A percentile compares a stretch with the other conserved stretches of the same genome.
phyloP scores from a whole-genome alignment of 345 rosid genomes.

The Gossypium sturtianum region DNA sequence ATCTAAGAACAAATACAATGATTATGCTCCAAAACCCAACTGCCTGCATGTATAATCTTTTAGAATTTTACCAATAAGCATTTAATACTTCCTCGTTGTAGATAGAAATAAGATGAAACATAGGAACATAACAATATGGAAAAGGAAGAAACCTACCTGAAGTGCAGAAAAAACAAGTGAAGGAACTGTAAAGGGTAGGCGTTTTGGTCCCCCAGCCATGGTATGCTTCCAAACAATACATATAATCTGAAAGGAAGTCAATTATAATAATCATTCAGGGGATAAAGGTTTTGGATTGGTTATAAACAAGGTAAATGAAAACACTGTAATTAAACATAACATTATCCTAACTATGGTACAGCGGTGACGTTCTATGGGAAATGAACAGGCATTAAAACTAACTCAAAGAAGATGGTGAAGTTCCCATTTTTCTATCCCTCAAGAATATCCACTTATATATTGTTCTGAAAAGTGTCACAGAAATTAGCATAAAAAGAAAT shows the following conservation, averaged over 20 bases:
- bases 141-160: slow-evolving; percentile 37
- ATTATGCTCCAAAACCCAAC: not conserved
- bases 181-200: slow-evolving; percentile 73
- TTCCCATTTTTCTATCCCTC: not conserved
- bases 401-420: not conserved
- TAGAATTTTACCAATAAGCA: not conserved
- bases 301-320: not conserved
- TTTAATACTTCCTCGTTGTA: not conserved
- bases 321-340: not conserved
- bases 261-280: not conserved
- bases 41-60: not conserved
- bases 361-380: not conserved
- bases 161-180: slow-evolving; percentile 74
- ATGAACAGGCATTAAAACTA: not conserved
- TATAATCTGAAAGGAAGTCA: slow-evolving; percentile 50
- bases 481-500: not conserved
- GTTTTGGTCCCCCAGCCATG: slow-evolving; percentile 69
- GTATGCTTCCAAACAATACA: slow-evolving; percentile 64
- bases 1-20: not conserved
- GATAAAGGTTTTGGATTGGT: not conserved
- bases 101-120: not conserved
- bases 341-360: not conserved
- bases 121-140: not conserved
- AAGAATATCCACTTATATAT: not conserved
- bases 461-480: not conserved